A percentile compares a stretch with the other conserved stretches of the same genome.
Conservation (phyloP, 202 grass and related monocot species). For the Setaria viridis region DNA sequence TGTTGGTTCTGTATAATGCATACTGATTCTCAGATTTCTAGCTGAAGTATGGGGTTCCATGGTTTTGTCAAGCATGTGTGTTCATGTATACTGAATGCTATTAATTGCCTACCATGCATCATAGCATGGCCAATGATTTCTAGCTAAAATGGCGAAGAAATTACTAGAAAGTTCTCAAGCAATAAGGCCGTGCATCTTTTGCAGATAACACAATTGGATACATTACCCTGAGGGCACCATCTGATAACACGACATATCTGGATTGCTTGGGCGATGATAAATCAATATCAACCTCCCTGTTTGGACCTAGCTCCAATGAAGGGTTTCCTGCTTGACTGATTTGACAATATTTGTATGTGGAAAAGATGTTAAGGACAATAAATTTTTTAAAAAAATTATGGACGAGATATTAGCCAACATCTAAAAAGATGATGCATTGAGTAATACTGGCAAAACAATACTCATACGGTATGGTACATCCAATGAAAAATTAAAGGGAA, state of each 20-base stretch:
- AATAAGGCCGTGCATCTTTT: not conserved
- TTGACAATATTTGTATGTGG: constrained; percentile 95
- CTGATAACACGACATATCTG: constrained; percentile 76
- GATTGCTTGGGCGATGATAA: constrained; percentile 60
- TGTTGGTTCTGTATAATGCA: constrained; percentile 25
- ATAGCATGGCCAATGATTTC: constrained; percentile 10
- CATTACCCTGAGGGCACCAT: constrained; percentile 87
- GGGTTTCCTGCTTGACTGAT: constrained; percentile 56
- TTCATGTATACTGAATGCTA: constrained; percentile 28
- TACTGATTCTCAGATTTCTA: constrained; percentile 20
- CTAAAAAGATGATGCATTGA: constrained; percentile 28
- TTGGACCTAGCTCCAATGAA: constrained; percentile 77
- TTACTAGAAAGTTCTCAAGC: constrained; percentile 1
- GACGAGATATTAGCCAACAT: constrained; percentile 36
- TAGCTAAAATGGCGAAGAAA: constrained; percentile 6
- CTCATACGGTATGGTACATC: constrained; percentile 5
- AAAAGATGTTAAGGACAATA: constrained; percentile 69
- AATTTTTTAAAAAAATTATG: constrained; percentile 33
- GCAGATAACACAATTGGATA: constrained; percentile 13
- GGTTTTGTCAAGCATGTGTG: not conserved
- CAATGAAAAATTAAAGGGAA: constrained; percentile 30
- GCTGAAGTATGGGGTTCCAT: not conserved
- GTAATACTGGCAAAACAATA: constrained; percentile 23
- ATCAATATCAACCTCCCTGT: constrained; percentile 85
- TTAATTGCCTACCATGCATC: constrained; percentile 34